These are phyloP conservation scores for Hermanozyma aechmeae DNA, from an alignment of 805 yeast genomes.

Conservation along the genomic window DNA sequence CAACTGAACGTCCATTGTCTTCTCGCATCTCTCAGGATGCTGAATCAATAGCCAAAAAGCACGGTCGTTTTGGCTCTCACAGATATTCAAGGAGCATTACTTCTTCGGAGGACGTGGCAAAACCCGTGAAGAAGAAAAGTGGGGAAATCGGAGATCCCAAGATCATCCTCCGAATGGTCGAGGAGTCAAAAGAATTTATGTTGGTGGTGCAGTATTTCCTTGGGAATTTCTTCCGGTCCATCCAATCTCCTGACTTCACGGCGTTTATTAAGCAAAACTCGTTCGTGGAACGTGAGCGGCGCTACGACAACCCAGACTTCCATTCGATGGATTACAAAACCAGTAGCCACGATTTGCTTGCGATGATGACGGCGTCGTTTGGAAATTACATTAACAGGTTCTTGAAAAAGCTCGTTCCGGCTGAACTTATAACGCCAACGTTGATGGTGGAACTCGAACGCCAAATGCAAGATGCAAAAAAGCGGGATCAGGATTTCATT, in stretches of 20 bases:
- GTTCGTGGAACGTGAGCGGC: conserved; percentile 17
- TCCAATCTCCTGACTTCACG: conserved; percentile 17
- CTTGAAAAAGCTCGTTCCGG: conserved; percentile 26
- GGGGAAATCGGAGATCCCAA: conserved; percentile 24
- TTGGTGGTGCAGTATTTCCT: conserved; percentile 29
- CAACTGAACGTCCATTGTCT: too few species aligned
- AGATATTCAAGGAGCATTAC: too few species aligned
- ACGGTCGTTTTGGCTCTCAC: too few species aligned
- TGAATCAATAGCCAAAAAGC: too few species aligned
- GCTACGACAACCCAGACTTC: conserved; percentile 20
- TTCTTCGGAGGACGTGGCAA: too few species aligned
- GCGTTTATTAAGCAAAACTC: conserved; percentile 21
- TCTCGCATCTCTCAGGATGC: too few species aligned
- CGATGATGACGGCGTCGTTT: conserved; percentile 39
- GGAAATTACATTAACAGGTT: conserved; percentile 27
- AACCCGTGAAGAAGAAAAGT: conserved; percentile 1
- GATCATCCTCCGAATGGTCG: conserved; percentile 23
- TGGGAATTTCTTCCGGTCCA: conserved; percentile 32
- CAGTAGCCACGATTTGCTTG: conserved; percentile 37
- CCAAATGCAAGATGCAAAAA: conserved; percentile 26
- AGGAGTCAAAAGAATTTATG: conserved; percentile 26
- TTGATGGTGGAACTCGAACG: conserved; percentile 21
- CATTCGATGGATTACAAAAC: conserved; percentile 29
- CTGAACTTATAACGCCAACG: conserved; percentile 24
- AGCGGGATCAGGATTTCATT: conserved; percentile 52